Evolutionary conservation across 768 basidiomycete species (phyloP).

Genomic region (Cyathus striatus): DNA sequence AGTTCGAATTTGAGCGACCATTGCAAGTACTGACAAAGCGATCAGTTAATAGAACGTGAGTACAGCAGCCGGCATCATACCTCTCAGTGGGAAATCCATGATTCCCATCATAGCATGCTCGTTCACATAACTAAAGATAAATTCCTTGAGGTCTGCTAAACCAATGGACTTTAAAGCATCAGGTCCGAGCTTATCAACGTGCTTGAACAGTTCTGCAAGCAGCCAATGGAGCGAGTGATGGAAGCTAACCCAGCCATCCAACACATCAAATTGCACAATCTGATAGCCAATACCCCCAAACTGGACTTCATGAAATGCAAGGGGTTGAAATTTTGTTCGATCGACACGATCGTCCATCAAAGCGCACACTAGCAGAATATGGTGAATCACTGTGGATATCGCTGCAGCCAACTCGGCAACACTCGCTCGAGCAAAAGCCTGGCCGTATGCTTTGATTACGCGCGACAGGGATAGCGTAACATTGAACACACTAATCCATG

Average conservation of each 20-base stretch:
- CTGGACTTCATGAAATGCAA: conserved; percentile 58
- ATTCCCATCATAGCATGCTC: conserved; percentile 70
- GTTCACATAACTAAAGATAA: conserved; percentile 56
- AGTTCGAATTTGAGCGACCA: conserved; percentile 92
- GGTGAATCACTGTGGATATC: conserved; percentile 62
- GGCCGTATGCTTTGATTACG: conserved; percentile 85
- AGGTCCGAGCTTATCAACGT: conserved; percentile 62
- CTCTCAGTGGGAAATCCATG: conserved; percentile 86
- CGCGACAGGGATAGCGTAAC: conserved; percentile 87
- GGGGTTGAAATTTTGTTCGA: conserved; percentile 53
- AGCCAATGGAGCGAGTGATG: conserved; percentile 93
- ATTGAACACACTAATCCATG: conserved; percentile 96
- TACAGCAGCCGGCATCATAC: too few relatives aligned
- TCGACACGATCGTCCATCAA: conserved; percentile 66
- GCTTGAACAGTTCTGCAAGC: conserved; percentile 83
- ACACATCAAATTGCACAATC: conserved; percentile 74
- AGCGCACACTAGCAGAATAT: conserved; percentile 70
- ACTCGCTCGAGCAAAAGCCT: conserved; percentile 62
- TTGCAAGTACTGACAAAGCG: conserved; percentile 70
- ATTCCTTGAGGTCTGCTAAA: conserved; percentile 48
- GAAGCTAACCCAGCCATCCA: conserved; percentile 83
- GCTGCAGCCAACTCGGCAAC: conserved; percentile 58
- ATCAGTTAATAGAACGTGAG: conserved; percentile 1
- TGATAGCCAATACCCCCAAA: conserved; percentile 59
- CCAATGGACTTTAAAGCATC: conserved; percentile 48